Conservation (phyloP, 768 basidiomycete species). For the Baorangia bicolor region DNA sequence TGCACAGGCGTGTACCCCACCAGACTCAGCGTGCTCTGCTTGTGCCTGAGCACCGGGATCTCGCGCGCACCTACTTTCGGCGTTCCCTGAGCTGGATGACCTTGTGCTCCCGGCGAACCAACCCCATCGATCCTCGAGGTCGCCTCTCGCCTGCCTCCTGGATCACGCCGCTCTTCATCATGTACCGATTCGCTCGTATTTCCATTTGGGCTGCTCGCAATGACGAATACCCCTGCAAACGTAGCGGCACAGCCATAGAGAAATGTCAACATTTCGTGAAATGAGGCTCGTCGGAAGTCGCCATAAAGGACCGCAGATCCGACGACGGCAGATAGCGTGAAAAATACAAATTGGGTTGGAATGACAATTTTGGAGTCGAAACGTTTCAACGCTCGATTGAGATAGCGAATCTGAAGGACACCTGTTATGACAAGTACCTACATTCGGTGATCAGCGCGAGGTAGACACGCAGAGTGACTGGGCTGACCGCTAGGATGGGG, state of each 20-base stretch:
- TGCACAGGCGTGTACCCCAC: slow-evolving; percentile 76
- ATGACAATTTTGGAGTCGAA: slow-evolving; percentile 96
- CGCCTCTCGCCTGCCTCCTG: slow-evolving; percentile 28
- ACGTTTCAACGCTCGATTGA: slow-evolving; percentile 85
- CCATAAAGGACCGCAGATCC: slow-evolving; percentile 94
- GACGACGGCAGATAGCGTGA: slow-evolving; percentile 89
- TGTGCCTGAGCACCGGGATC: slow-evolving; percentile 47
- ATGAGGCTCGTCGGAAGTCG: slow-evolving; percentile 81
- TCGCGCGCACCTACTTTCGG: slow-evolving; percentile 44
- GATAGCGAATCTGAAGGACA: slow-evolving; percentile 79
- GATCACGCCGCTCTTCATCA: slow-evolving; percentile 34
- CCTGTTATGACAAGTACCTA: slow-evolving; percentile 75
- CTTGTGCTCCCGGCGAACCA: slow-evolving; percentile 26
- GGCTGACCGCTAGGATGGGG: slow-evolving; percentile 65
- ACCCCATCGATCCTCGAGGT: slow-evolving; percentile 28
- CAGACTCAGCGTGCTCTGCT: slow-evolving; percentile 57
- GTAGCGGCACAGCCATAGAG: slow-evolving; percentile 87
- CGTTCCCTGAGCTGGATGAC: slow-evolving; percentile 45
- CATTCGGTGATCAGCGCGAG: slow-evolving; percentile 7
- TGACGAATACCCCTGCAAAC: slow-evolving; percentile 85
- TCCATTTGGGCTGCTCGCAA: slow-evolving; percentile 60
- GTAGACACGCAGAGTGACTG: not conserved
- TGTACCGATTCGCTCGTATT: slow-evolving; percentile 28
- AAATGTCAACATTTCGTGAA: slow-evolving; percentile 82
- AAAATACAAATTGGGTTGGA: slow-evolving; percentile 92